These are phyloP conservation scores for Xylariales sp. DNA, from an alignment of 2,329 filamentous ascomycete species.

Conservation along the genomic window DNA sequence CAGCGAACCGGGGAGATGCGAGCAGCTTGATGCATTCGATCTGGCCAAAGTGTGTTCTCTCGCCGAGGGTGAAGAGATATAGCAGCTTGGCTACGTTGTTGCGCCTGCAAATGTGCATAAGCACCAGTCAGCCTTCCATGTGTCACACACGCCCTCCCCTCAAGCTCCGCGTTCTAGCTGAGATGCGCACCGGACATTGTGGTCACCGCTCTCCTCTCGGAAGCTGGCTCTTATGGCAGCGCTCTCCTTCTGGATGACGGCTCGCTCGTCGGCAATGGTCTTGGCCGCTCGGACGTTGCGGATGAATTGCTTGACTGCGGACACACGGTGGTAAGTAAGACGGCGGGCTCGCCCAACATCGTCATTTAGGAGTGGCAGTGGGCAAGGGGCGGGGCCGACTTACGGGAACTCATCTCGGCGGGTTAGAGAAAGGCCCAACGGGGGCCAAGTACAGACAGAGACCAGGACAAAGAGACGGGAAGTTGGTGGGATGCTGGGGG, in stretches of 20 bases:
- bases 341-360: too few species aligned
- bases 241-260: conserved; percentile 98
- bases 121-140: conserved; percentile 12
- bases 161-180: conserved; percentile 21
- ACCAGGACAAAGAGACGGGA: conserved; percentile 4
- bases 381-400: background rate
- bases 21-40: conserved; percentile 98
- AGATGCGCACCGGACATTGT: conserved; percentile 69
- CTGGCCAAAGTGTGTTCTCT: conserved; percentile 97
- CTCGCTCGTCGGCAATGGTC: conserved; percentile 97
- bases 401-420: conserved; percentile 13
- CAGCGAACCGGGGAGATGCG: conserved; percentile 93
- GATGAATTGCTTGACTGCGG: conserved; percentile 96
- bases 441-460: conserved; percentile 8
- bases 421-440: conserved; percentile 8
- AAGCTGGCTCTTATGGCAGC: conserved; percentile 97
- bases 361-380: background rate
- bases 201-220: conserved; percentile 92
- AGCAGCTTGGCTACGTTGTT: conserved; percentile 99
- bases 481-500: too few species aligned
- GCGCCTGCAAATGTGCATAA: conserved; percentile 52
- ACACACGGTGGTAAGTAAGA: conserved; percentile 1
- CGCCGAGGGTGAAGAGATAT: conserved; percentile 95
- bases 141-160: conserved; percentile 8
- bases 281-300: conserved; percentile 97